These are phyloP conservation scores for Vigna hirtella DNA, from an alignment of 306 rosid species.

Conservation along the genomic window DNA sequence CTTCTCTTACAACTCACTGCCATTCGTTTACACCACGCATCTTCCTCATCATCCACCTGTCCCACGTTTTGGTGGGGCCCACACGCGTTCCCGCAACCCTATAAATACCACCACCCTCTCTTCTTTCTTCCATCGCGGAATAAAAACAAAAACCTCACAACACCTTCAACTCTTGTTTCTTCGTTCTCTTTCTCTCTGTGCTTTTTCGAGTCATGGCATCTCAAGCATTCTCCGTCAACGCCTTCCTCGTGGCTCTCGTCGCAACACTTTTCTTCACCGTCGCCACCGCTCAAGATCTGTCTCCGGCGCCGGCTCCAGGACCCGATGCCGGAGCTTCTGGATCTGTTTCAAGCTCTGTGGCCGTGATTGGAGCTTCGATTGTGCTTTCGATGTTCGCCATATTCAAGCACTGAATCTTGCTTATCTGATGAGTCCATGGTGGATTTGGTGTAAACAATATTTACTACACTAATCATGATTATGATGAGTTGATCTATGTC, in stretches of 20 bases:
- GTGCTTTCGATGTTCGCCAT: slow-evolving; percentile 43
- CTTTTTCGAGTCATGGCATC: not conserved
- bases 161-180: too few relatives aligned
- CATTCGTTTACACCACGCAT: too few relatives aligned
- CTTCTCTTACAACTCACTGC: too few relatives aligned
- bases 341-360: slow-evolving; percentile 40
- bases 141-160: too few relatives aligned
- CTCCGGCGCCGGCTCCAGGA: slow-evolving; percentile 50
- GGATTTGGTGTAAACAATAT: not conserved
- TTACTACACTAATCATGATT: not conserved
- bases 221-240: not conserved
- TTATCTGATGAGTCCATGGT: not conserved
- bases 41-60: too few relatives aligned
- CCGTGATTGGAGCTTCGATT: slow-evolving; percentile 48
- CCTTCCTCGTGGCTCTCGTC: not conserved
- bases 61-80: too few relatives aligned
- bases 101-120: too few relatives aligned
- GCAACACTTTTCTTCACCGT: slow-evolving; percentile 32
- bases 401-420: slow-evolving; percentile 33
- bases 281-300: slow-evolving; percentile 51
- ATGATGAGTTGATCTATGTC: not conserved
- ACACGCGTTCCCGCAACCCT: too few relatives aligned
- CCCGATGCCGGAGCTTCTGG: slow-evolving; percentile 46
- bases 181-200: not conserved
- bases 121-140: too few relatives aligned